Conservation (phyloP, 139 green algal species). For the Nannochloris sp. region DNA sequence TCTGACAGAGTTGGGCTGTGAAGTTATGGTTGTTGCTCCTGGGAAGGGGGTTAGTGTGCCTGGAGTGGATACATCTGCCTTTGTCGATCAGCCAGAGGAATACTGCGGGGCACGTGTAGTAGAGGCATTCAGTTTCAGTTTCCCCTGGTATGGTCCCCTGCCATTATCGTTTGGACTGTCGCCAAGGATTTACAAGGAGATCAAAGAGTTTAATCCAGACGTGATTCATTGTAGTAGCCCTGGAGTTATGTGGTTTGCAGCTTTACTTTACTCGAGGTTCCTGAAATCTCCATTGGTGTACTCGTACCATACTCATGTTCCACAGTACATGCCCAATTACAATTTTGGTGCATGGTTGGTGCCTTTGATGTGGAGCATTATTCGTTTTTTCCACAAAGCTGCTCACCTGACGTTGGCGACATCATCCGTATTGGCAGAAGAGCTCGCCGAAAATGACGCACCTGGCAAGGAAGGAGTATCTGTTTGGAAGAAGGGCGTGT, state of each 20-base stretch:
- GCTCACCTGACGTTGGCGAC: conserved; percentile 69
- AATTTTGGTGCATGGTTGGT: conserved; percentile 66
- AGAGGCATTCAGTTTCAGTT: conserved; percentile 27
- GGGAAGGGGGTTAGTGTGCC: conserved; percentile 18
- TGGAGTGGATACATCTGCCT: conserved; percentile 21
- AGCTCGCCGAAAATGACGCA: conserved; percentile 9
- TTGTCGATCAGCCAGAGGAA: conserved; percentile 22
- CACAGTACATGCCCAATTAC: conserved; percentile 84
- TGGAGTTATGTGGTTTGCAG: conserved; percentile 46
- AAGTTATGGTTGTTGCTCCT: conserved; percentile 29
- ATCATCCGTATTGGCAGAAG: conserved; percentile 16
- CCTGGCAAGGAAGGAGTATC: conserved; percentile 18
- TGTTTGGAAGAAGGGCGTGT: conserved; percentile 66
- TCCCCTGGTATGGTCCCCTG: conserved; percentile 32
- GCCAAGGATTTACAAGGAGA: conserved; percentile 38
- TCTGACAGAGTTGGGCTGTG: conserved; percentile 20
- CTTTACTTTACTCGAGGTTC: conserved; percentile 82
- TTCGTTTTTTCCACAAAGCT: conserved; percentile 67
- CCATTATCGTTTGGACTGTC: conserved; percentile 37
- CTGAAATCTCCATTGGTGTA: conserved; percentile 81
- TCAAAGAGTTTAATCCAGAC: conserved; percentile 32
- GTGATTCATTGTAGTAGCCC: conserved; percentile 31
- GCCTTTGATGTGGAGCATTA: conserved; percentile 81
- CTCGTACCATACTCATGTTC: conserved; percentile 97
- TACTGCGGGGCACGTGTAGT: conserved; percentile 25